Evolutionary conservation across 345 rosid species (phyloP).

Genomic region (Geranium rotundifolium): DNA sequence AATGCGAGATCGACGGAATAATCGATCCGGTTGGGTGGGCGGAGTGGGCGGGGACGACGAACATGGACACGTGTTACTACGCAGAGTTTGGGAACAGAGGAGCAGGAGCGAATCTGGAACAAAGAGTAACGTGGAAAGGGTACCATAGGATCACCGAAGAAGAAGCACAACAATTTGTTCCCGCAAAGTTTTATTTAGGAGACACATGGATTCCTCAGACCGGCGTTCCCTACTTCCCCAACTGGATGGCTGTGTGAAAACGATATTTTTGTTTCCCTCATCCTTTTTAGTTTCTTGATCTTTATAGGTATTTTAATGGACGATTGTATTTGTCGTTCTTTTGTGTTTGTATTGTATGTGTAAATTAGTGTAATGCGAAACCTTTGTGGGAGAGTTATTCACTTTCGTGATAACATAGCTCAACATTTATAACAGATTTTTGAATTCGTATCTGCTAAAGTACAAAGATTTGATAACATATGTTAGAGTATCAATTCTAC

Average conservation of each 20-base stretch:
- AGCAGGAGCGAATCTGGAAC: conserved; percentile 36
- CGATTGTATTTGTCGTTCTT: no score
- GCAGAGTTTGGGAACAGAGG: conserved; percentile 54
- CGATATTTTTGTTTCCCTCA: no score
- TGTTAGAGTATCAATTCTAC: no score
- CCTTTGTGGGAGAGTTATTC: no score
- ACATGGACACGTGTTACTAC: conserved; percentile 39
- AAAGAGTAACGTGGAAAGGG: conserved; percentile 54
- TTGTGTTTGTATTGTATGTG: no score
- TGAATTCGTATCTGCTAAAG: no score
- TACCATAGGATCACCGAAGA: conserved; percentile 29
- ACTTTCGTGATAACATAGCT: no score
- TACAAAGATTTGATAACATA: no score
- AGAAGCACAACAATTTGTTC: conserved; percentile 25
- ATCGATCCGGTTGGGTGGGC: conserved; percentile 18
- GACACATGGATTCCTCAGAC: conserved; percentile 39
- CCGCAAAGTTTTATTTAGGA: conserved; percentile 28
- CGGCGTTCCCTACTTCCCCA: conserved; percentile 40
- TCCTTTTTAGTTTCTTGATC: no score
- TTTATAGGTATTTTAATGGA: no score
- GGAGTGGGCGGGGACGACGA: conserved; percentile 29
- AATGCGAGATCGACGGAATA: conserved; percentile 19
- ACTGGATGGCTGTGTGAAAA: conserved; percentile 8
- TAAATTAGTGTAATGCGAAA: no score
- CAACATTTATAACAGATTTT: no score